Evolutionary conservation across 2,329 filamentous ascomycete genomes (phyloP), one percentile per base, ranked within the genome.

Genomic region (Colletotrichum theobromicola): DNA sequence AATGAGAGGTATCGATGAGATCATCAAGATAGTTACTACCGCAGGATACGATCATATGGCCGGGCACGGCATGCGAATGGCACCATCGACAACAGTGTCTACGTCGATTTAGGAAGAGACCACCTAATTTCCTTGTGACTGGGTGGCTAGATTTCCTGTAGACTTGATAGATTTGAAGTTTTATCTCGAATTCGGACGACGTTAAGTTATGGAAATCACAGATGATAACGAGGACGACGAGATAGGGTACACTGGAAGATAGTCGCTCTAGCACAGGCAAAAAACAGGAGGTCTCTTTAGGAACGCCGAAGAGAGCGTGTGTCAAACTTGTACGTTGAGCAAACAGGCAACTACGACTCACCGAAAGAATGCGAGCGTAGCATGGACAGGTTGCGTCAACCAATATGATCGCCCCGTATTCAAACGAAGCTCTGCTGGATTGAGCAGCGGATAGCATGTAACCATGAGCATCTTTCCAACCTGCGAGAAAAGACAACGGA

Each of bases 351-450:
- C n/a, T 21, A 21, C 3, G n/a, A 46, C 42, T 7, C 3, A 21
- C 5, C 42, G 42, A 13, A 21, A 21, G 18, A 46, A 2, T 46
- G 42, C 0, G 18, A 10, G 18, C 21, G 13, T 21, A 4, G 18
- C 0, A 46, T 46, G 18, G 21, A 21, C 42, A 46, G n/a, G 0
- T 18, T 46, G 37, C 18, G 37, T 9, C 18, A n/a, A 46, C 5
- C 42, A 46, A 7, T 1, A 21, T 4, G n/a, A 1, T 4, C n/a
- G 1, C 42, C 12, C 4, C 5, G 10, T 21, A 46, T 21, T 6
- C 1, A 4, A 21, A 2, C 42, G n/a, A 46, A 13, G 10, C 42
- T 46, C n/a, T 1, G 42, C 5, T 21, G 1, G 10, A 4, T 0
- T 46, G 10, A 0, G 15, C 5, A 21, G 18, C 5, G 10, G 37